Evolutionary conservation across 345 rosid genomes (phyloP).

Genomic region (Trapa bicornis): DNA sequence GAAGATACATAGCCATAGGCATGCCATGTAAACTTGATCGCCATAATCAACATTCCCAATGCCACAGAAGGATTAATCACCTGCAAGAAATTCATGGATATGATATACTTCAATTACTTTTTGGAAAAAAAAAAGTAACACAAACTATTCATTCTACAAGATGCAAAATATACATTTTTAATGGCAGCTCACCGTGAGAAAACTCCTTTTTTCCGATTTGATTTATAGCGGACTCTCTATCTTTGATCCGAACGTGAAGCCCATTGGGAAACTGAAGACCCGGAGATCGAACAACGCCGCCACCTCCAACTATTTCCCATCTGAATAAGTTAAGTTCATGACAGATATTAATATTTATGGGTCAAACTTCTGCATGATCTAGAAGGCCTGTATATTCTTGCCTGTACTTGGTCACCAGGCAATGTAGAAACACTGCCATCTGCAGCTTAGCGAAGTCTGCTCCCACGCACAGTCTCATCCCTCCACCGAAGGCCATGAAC

Average conservation of each 20-base stretch:
- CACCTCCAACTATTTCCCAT: constrained; percentile 64
- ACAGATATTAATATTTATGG: too few species aligned
- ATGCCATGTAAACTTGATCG: too few species aligned
- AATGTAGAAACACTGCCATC: constrained; percentile 74
- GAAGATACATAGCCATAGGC: too few species aligned
- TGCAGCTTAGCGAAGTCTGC: constrained; percentile 80
- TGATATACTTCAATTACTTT: too few species aligned
- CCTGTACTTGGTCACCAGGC: constrained; percentile 82
- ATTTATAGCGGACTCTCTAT: constrained; percentile 17
- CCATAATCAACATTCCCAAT: too few species aligned
- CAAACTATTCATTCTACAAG: too few species aligned
- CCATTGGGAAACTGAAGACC: constrained; percentile 83
- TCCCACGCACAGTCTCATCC: constrained; percentile 95
- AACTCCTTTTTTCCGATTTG: too few species aligned
- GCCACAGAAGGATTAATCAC: too few species aligned
- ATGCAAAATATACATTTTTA: too few species aligned
- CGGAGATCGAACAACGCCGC: constrained; percentile 61
- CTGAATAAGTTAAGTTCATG: constrained; percentile 25
- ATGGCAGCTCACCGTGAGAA: too few species aligned
- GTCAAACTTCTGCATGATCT: neutral
- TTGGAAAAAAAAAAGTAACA: too few species aligned
- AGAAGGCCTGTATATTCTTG: constrained; percentile 7
- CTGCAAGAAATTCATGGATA: too few species aligned
- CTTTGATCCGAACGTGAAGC: constrained; percentile 40
- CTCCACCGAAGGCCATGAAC: constrained; percentile 96